Conservation (phyloP, 495 filamentous ascomycete species). For the Pseudoneurospora amorphoporcata region DNA sequence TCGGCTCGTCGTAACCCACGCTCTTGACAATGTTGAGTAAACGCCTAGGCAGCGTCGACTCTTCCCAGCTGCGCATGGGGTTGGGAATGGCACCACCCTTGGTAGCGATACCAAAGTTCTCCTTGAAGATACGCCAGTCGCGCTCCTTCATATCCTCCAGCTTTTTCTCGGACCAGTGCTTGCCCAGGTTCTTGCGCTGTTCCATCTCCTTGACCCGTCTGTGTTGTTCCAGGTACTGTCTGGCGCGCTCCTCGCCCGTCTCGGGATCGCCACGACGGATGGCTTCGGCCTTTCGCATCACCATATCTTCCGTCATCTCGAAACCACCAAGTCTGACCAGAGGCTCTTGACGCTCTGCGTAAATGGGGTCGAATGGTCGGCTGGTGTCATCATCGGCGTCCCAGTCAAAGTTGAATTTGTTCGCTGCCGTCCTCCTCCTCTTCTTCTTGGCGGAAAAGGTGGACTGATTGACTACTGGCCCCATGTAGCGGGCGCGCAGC, state of each 20-base stretch:
- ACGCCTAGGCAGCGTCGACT: constrained; percentile 70
- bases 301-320: constrained; percentile 57
- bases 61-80: constrained; percentile 91
- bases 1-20: constrained; percentile 90
- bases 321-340: constrained; percentile 73
- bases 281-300: constrained; percentile 65
- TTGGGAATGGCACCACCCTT: constrained; percentile 85
- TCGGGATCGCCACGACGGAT: constrained; percentile 71
- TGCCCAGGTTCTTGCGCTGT: constrained; percentile 63
- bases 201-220: constrained; percentile 50
- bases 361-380: constrained; percentile 78
- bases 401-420: constrained; percentile 99
- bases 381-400: constrained; percentile 93
- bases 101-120: constrained; percentile 94
- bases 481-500: constrained; percentile 83
- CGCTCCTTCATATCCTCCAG: constrained; percentile 94
- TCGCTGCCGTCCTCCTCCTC: constrained; percentile 80
- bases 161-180: constrained; percentile 97
- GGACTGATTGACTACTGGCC: constrained; percentile 73
- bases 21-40: constrained; percentile 73
- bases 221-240: constrained; percentile 74
- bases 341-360: constrained; percentile 57
- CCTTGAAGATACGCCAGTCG: constrained; percentile 99
- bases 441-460: constrained; percentile 97
- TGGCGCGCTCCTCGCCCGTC: constrained; percentile 65